These are phyloP conservation scores for Diophrys sp. DNA, from an alignment of 73 alveolate species.

Conservation along the genomic window DNA sequence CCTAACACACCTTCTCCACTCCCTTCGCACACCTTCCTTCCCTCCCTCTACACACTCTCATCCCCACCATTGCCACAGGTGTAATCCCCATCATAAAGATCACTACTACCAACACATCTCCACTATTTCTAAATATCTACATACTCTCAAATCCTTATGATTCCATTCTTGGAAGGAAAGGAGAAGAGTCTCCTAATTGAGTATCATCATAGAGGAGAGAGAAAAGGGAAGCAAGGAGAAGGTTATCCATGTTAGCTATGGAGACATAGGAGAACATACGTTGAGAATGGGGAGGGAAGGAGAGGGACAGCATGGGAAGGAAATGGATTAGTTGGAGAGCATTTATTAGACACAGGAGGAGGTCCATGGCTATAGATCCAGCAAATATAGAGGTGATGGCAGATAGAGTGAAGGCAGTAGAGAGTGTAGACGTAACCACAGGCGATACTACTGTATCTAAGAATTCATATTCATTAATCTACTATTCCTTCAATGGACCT, in stretches of 20 bases:
- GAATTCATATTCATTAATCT: no score
- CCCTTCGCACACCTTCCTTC: slow-evolving; percentile 1
- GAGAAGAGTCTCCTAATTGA: background rate
- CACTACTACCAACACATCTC: background rate
- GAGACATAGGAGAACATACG: background rate
- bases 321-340: background rate
- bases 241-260: background rate
- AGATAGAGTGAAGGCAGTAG: no score
- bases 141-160: background rate
- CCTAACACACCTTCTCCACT: background rate
- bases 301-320: background rate
- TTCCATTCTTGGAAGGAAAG: background rate
- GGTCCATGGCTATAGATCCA: no score
- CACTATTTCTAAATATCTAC: background rate
- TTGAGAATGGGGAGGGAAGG: background rate
- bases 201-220: background rate
- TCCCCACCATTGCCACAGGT: background rate
- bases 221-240: background rate
- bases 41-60: background rate
- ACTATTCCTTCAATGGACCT: no score
- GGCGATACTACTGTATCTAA: no score
- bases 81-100: background rate
- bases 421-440: no score
- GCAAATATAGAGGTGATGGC: no score
- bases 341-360: background rate